Conservation (phyloP, 176 grass and related monocot genomes). For the Aegilops bicornis region DNA sequence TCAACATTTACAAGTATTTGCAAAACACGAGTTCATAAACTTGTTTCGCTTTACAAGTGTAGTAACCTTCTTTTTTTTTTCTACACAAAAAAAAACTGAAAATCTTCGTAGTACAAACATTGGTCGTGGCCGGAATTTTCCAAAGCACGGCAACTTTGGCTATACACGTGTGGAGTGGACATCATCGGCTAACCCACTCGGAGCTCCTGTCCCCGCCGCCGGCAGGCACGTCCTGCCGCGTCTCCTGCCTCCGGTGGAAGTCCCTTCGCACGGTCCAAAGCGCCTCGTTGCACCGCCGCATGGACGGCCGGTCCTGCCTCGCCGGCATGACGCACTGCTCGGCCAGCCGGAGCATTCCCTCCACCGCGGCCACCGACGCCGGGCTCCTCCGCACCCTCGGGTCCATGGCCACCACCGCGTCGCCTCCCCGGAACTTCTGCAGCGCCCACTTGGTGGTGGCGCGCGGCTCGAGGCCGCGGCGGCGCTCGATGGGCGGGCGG, state of each 20-base stretch:
- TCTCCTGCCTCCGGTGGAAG: constrained; percentile 35
- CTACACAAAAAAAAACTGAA: not conserved
- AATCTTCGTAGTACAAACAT: not conserved
- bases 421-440: constrained; percentile 48
- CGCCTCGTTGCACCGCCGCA: constrained; percentile 54
- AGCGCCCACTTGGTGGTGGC: constrained; percentile 65
- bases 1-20: not conserved
- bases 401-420: constrained; percentile 66
- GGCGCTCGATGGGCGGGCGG: constrained; percentile 54
- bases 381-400: constrained; percentile 53
- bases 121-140: not conserved
- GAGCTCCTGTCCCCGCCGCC: not conserved
- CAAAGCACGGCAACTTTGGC: not conserved
- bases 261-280: constrained; percentile 55
- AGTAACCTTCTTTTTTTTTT: too few species aligned
- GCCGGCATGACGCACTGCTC: constrained; percentile 42
- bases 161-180: not conserved
- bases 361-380: constrained; percentile 39
- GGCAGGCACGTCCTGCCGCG: not conserved
- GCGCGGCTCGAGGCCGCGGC: constrained; percentile 31
- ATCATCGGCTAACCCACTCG: constrained; percentile 29
- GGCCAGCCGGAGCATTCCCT: constrained; percentile 48
- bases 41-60: not conserved
- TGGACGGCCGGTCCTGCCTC: constrained; percentile 50
- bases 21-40: not conserved